phyloP scores from a whole-genome alignment of 208 protist species.

The Acanthamoeba royreba region DNA sequence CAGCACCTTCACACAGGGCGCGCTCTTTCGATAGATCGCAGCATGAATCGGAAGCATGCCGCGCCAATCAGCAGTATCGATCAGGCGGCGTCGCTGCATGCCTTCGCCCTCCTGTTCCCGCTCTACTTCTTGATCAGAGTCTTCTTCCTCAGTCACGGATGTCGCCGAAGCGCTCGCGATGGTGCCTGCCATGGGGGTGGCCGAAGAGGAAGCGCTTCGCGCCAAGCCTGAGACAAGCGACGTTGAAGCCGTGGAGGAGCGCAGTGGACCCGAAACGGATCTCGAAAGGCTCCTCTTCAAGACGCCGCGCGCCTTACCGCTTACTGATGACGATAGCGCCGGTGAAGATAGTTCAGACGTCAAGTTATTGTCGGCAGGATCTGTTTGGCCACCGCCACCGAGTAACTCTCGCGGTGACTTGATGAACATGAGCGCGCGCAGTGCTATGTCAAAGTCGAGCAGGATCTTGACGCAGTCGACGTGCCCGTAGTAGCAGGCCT shows the following conservation, averaged over 20 bases:
- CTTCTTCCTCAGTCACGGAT: background rate
- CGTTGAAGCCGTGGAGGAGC: background rate
- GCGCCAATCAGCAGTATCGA: background rate
- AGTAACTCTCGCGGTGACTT: background rate
- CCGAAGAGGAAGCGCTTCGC: too few relatives aligned
- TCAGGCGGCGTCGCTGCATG: background rate
- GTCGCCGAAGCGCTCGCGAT: background rate
- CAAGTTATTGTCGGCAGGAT: background rate
- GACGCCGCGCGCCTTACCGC: background rate
- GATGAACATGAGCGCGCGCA: background rate
- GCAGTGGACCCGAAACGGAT: background rate
- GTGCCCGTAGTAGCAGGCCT: background rate
- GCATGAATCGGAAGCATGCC: background rate
- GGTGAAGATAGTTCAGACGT: background rate
- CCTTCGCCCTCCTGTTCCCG: background rate
- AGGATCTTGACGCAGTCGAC: background rate
- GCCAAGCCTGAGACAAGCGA: too few relatives aligned
- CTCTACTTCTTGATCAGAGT: background rate
- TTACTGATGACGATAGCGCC: background rate
- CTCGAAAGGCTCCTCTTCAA: background rate
- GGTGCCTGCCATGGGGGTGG: background rate
- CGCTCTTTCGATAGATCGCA: background rate
- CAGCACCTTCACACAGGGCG: background rate
- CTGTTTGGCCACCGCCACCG: too few relatives aligned
- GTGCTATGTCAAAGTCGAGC: background rate